Evolutionary conservation across 1,284 basidiomycete species (phyloP), one percentile per base, ranked within the genome.

Genomic region (Somion occarium): DNA sequence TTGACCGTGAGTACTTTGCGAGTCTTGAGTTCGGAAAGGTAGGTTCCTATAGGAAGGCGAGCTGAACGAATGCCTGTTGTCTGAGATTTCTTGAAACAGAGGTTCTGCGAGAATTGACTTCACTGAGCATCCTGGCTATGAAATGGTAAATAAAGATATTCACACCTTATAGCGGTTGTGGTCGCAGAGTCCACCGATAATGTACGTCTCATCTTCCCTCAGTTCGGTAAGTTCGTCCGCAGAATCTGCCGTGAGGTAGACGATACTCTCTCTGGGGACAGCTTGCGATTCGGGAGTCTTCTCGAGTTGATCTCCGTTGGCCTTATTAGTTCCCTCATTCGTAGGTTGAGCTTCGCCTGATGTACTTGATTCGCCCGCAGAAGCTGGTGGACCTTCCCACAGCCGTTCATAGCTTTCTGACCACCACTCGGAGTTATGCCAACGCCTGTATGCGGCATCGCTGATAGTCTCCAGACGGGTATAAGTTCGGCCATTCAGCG

Each of bases 1-100:
- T 99, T 99, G 50, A 99, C 94, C 0, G 97, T 99, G 56, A 99
- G 75, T 23, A 99, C 93, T 64, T 98, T 98, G 52, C 97, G 84
- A 2, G 94, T 93, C 18, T 85, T 80, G 57, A 99, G 73, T 48
- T 88, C 78, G 41, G 85, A 75, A 44, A 98, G 75, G 67, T 91
- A 95, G 53, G 85, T 85, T 13, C 91, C 90, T 49, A 99, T 98
- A 1, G 97, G 97, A 44, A 99, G 79, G 43, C 92, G 86, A 5
- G 95, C 97, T 38, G 91, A 88, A 26, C 85, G 80, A 51, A 99
- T 80, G 1, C 82, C 82, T 9, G 88, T 78, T 44, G 74, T 72
- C 39, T 79, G 75, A 1, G 97, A 93, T 70, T 96, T 97, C 65
- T 92, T 79, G 49, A 91, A 76, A 67, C 97, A 99, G 19, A 99